Percentiles rank a stretch among this genome's conserved stretches.
Conservation (phyloP, 2,329 filamentous ascomycete species). For the Penicillium psychrosexuale region DNA sequence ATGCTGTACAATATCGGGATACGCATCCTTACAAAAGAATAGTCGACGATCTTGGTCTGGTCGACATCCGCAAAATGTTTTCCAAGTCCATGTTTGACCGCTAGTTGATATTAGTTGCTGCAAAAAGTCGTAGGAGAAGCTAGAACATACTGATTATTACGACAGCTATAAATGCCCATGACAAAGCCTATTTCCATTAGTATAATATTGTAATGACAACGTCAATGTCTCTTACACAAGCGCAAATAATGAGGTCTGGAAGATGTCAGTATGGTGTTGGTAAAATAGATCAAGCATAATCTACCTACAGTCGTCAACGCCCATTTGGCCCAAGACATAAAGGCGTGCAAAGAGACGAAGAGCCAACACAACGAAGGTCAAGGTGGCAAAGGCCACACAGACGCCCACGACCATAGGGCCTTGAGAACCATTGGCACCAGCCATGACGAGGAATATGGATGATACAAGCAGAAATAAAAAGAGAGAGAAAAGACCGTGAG, state of each 20-base stretch:
- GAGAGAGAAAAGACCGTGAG: background rate
- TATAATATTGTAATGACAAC: background rate
- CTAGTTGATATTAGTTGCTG: slow-evolving; percentile 8
- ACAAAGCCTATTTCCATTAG: slow-evolving; percentile 26
- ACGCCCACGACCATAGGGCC: slow-evolving; percentile 36
- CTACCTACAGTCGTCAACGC: slow-evolving; percentile 32
- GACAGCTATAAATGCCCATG: slow-evolving; percentile 38
- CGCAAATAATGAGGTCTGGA: slow-evolving; percentile 31
- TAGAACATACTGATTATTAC: slow-evolving; percentile 32
- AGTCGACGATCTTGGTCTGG: slow-evolving; percentile 10
- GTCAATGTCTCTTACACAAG: slow-evolving; percentile 25
- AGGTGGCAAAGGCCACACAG: slow-evolving; percentile 37
- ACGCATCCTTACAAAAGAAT: slow-evolving; percentile 17
- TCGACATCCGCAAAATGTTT: slow-evolving; percentile 15
- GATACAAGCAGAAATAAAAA: background rate
- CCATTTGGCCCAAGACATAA: slow-evolving; percentile 35
- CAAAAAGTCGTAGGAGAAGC: background rate
- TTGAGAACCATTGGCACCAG: slow-evolving; percentile 27
- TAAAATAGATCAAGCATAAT: background rate
- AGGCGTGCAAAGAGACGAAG: slow-evolving; percentile 42
- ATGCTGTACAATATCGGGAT: background rate
- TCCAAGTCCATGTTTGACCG: slow-evolving; percentile 22
- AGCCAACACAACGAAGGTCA: slow-evolving; percentile 38
- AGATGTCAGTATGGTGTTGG: slow-evolving; percentile 4
- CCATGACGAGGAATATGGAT: slow-evolving; percentile 14